phyloP scores from a whole-genome alignment of 2,329 filamentous ascomycete species.

The Myriosclerotinia scirpicola region DNA sequence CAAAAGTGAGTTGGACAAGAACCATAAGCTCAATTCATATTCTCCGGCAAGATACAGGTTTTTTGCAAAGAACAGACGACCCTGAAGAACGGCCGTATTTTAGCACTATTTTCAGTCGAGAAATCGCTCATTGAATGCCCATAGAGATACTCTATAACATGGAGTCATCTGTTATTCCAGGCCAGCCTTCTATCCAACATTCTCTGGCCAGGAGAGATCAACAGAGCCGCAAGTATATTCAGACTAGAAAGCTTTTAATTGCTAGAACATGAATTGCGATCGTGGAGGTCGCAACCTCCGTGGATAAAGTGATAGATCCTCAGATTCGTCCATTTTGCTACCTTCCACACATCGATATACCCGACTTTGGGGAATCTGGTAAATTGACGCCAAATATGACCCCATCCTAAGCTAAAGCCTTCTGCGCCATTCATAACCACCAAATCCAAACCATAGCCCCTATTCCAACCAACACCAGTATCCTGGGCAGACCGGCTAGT shows the following conservation, averaged over 20 bases:
- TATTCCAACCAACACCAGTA: neutral
- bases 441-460: constrained; percentile 3
- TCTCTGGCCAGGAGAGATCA: neutral
- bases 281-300: neutral
- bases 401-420: neutral
- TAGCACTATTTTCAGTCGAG: too few species aligned
- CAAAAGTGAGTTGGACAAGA: neutral
- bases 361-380: too few species aligned
- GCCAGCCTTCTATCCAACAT: neutral
- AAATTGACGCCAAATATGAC: neutral
- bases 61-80: neutral
- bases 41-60: neutral
- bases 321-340: too few species aligned
- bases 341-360: neutral
- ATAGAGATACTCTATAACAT: neutral
- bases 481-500: constrained; percentile 11
- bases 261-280: neutral
- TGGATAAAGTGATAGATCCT: neutral
- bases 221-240: neutral
- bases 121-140: neutral
- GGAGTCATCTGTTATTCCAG: neutral
- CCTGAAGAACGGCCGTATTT: neutral
- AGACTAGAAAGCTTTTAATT: neutral
- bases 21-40: neutral
- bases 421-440: neutral